Percentiles rank a stretch among this genome's conserved stretches.
These are phyloP conservation scores for Fusarium sp. DNA, from an alignment of 2,329 filamentous ascomycete species.

Conservation along the genomic window DNA sequence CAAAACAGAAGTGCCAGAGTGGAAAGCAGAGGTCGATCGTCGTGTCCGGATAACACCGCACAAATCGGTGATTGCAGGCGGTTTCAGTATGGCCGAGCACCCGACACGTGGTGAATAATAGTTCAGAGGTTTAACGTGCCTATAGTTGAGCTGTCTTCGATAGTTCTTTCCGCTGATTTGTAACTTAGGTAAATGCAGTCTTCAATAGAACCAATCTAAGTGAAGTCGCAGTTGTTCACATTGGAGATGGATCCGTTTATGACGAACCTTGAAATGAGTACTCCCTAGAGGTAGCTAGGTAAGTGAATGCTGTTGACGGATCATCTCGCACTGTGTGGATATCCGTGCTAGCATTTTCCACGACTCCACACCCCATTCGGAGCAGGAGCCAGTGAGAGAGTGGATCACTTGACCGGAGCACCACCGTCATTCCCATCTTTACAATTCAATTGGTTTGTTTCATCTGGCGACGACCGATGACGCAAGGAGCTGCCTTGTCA, in stretches of 20 bases:
- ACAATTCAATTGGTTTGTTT: constrained; percentile 38
- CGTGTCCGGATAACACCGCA: constrained; percentile 14
- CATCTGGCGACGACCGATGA: constrained; percentile 40
- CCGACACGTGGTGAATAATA: neutral
- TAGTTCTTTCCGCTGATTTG: neutral
- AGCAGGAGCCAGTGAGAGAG: constrained; percentile 33
- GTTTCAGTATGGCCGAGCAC: constrained; percentile 1
- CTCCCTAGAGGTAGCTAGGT: too few species aligned
- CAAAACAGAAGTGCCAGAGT: constrained; percentile 25
- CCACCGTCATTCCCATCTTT: constrained; percentile 44
- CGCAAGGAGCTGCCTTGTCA: constrained; percentile 43
- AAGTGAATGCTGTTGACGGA: neutral
- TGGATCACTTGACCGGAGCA: constrained; percentile 26
- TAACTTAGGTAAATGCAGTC: constrained; percentile 15
- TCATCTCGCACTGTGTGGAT: constrained; percentile 37
- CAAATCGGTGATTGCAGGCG: constrained; percentile 19
- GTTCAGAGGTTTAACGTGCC: neutral
- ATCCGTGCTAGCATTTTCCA: constrained; percentile 16
- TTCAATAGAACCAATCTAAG: neutral
- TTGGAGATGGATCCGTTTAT: constrained; percentile 5
- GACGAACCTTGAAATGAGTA: constrained; percentile 22
- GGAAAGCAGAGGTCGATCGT: constrained; percentile 25
- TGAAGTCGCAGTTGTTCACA: constrained; percentile 2
- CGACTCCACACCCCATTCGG: constrained; percentile 31
- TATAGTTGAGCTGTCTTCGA: neutral